A percentile compares a stretch with the other conserved stretches of the same genome.
Conservation (phyloP, 148 eudicot genomes). For the Amaranthus hypochondriacus region DNA sequence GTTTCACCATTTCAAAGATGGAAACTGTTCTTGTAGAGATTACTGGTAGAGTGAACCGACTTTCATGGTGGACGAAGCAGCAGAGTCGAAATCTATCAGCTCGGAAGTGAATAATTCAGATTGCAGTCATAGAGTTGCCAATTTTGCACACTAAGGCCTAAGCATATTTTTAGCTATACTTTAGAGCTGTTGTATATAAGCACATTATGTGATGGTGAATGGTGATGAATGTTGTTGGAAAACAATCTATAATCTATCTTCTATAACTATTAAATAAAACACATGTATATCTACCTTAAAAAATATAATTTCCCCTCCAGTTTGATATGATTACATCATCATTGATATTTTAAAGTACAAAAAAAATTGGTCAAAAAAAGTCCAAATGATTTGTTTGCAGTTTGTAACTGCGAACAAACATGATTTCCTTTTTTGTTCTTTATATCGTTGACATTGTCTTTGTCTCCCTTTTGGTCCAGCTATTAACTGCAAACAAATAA, state of each 20-base stretch:
- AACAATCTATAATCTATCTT: neutral
- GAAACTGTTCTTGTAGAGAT: slow-evolving; percentile 60
- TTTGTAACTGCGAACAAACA: too few species aligned
- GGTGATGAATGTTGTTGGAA: neutral
- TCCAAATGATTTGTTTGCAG: too few species aligned
- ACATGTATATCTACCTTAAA: too few species aligned
- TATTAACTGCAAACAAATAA: too few species aligned
- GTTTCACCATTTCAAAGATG: slow-evolving; percentile 63
- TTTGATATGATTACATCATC: too few species aligned
- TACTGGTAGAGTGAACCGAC: slow-evolving; percentile 39
- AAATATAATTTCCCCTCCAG: too few species aligned
- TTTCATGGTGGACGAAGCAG: neutral
- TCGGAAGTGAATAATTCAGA: neutral
- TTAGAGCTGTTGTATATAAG: neutral
- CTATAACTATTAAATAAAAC: neutral
- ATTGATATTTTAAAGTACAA: too few species aligned
- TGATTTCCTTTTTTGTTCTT: too few species aligned
- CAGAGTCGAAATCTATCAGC: neutral
- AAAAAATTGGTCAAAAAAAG: too few species aligned
- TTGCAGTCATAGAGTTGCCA: neutral
- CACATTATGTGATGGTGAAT: neutral
- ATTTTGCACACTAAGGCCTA: neutral
- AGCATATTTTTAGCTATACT: neutral
- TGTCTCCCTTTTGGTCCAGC: too few species aligned
- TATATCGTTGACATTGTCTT: too few species aligned